A percentile compares a stretch with the other conserved stretches of the same genome.
phyloP scores from a whole-genome alignment of 129 eudicot species.

The Saussurea involucrata region DNA sequence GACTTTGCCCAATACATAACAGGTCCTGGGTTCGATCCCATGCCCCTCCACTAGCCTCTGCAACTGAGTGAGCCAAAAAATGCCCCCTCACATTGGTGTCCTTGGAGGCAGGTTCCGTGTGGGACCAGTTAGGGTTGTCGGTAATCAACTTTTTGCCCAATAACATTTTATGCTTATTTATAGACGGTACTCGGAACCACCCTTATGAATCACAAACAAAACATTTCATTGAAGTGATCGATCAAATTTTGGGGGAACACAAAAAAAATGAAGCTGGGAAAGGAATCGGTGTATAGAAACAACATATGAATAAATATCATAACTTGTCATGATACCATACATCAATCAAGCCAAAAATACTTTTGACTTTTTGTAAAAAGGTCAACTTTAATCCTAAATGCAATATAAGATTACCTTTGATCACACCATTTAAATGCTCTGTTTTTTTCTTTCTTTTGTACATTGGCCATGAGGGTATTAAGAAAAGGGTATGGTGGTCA shows the following conservation, averaged over 20 bases:
- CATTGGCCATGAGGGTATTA: slow-evolving; percentile 4
- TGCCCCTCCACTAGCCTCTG: too few relatives aligned
- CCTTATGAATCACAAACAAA: not conserved
- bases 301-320: slow-evolving; percentile 6
- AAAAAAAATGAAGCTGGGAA: not conserved
- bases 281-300: slow-evolving; percentile 14
- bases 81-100: too few relatives aligned
- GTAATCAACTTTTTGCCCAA: too few relatives aligned
- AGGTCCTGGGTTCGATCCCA: too few relatives aligned
- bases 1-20: too few relatives aligned
- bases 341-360: not conserved
- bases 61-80: too few relatives aligned
- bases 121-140: too few relatives aligned
- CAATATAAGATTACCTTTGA: not conserved
- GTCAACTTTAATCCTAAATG: slow-evolving; percentile 14
- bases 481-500: slow-evolving; percentile 9
- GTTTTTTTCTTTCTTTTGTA: slow-evolving; percentile 9
- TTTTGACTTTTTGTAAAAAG: not conserved
- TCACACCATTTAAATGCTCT: not conserved
- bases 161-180: not conserved
- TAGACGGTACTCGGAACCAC: not conserved
- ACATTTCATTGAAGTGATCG: not conserved
- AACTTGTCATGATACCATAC: not conserved
- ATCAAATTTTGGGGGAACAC: not conserved
- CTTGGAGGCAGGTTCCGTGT: too few relatives aligned